Conservation (phyloP, 2,329 filamentous ascomycete species). For the Neonectria ditissima region DNA sequence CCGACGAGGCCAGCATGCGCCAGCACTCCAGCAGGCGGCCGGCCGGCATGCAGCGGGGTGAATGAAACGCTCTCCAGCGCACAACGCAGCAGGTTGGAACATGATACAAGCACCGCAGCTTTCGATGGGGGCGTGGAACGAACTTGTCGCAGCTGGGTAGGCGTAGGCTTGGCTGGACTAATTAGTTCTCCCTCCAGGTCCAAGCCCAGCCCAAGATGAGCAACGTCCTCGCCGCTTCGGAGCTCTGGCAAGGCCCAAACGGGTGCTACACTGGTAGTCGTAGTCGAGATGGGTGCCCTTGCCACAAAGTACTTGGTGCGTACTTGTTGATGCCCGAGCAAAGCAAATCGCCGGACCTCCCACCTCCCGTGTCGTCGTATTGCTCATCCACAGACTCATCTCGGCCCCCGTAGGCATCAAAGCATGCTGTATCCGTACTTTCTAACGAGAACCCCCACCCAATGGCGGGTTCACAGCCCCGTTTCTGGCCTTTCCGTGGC, state of each 20-base stretch:
- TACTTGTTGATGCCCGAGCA: slow-evolving; percentile 39
- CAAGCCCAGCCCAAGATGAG: background rate
- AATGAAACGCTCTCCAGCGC: slow-evolving; percentile 27
- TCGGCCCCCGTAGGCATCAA: slow-evolving; percentile 7
- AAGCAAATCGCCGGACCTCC: slow-evolving; percentile 27
- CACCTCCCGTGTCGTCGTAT: slow-evolving; percentile 21
- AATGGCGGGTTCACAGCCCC: slow-evolving; percentile 27
- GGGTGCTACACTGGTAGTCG: background rate
- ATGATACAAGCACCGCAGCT: slow-evolving; percentile 13
- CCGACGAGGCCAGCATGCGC: slow-evolving; percentile 15
- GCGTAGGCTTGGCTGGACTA: background rate
- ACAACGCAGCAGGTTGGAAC: slow-evolving; percentile 26
- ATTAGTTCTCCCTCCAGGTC: background rate
- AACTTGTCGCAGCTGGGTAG: slow-evolving; percentile 2
- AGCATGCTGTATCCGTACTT: background rate
- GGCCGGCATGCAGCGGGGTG: slow-evolving; percentile 27
- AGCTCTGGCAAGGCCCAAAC: background rate
- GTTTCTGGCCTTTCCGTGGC: slow-evolving; percentile 25
- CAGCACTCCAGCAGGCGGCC: slow-evolving; percentile 21
- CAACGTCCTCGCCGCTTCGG: background rate
- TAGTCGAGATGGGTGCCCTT: background rate
- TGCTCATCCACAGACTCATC: slow-evolving; percentile 17
- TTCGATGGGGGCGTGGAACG: slow-evolving; percentile 1
- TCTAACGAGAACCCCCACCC: slow-evolving; percentile 18
- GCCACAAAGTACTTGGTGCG: background rate